Conservation (phyloP, 768 basidiomycete species). For the Lactarius hengduanensis region DNA sequence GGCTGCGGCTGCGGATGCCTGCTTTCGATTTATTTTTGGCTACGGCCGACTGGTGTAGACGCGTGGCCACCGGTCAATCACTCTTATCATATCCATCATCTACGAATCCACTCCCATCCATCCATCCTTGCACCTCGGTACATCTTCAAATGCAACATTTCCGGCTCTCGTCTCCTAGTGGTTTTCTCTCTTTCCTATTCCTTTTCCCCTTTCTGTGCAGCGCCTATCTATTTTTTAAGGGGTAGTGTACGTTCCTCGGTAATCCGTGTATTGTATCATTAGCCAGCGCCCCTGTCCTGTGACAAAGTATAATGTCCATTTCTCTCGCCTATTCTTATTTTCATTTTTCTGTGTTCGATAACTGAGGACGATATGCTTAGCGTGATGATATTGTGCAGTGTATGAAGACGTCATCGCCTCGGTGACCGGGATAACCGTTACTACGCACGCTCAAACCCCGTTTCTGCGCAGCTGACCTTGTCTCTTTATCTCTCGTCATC, state of each 20-base stretch:
- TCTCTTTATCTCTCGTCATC: background rate
- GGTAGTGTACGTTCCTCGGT: conserved; percentile 26
- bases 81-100: conserved; percentile 17
- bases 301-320: conserved; percentile 24
- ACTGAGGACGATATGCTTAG: background rate
- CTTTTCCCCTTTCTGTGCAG: conserved; percentile 13
- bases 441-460: background rate
- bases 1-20: background rate
- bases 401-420: background rate
- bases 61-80: conserved; percentile 17
- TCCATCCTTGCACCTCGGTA: conserved; percentile 8
- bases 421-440: background rate
- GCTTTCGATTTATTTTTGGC: conserved; percentile 3
- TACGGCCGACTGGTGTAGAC: conserved; percentile 19
- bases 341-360: background rate
- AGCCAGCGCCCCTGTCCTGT: conserved; percentile 21
- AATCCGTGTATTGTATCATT: conserved; percentile 28
- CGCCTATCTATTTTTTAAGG: conserved; percentile 25
- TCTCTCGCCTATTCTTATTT: conserved; percentile 11
- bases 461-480: background rate
- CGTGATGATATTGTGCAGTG: background rate
- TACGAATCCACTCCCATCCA: conserved; percentile 8
- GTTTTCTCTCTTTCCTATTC: background rate
- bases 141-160: conserved; percentile 4
- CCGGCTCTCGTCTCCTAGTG: background rate